Base-by-base conservation (phyloP, 129 eudicot species). In the Solidago caesia region DNA sequence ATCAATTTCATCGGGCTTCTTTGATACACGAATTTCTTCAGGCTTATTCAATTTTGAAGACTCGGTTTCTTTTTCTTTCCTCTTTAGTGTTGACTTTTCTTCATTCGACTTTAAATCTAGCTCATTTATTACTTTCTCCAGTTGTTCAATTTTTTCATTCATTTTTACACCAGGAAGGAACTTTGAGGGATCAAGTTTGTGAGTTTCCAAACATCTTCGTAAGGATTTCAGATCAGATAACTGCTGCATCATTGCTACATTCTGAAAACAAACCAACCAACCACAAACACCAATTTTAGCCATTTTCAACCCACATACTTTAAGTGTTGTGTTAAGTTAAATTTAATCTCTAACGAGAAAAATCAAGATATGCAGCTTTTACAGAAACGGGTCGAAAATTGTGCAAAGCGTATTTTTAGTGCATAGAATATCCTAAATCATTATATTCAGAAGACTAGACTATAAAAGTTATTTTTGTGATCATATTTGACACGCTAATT, bases 131-230 rank as follows among this genome's bases (percentile, higher is more conserved):
- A 75, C 89, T 77, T 71, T 84, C 74, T 91, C 86, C 63, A 91
- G 68, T 52, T 63, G 66, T 26, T 75, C 49, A 41, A 88, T 84
- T 70, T 58, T 82, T 68, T 80, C 84, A 7, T 47, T 77, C 79
- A 88, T 74, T 61, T 81, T 68, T 78, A 76, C 75, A 8, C 82
- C 83, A 1, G 86, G 82, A 60, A 86, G 79, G 53, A 76, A 52
- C 43, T 77, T 80, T 33, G 84, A 78, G 33, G 87, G 84, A 68
- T 91, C 87, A 39, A 91, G 47, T 1, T 79, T 84, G 82, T 88
- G 89, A 51, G 77, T 41, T 76, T 86, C 81, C 81, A 86, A 75
- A 68, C 89, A 91, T 41, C 67, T 82, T 63, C 64, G 26, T 64
- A 90, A 52, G 43, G 87, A 82, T 70, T 72, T 87, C 72, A 87